A percentile compares a stretch with the other conserved stretches of the same genome.
Evolutionary conservation across 371 early-diverging fungal genomes (phyloP).

Genomic region (Cladochytrium tenue): DNA sequence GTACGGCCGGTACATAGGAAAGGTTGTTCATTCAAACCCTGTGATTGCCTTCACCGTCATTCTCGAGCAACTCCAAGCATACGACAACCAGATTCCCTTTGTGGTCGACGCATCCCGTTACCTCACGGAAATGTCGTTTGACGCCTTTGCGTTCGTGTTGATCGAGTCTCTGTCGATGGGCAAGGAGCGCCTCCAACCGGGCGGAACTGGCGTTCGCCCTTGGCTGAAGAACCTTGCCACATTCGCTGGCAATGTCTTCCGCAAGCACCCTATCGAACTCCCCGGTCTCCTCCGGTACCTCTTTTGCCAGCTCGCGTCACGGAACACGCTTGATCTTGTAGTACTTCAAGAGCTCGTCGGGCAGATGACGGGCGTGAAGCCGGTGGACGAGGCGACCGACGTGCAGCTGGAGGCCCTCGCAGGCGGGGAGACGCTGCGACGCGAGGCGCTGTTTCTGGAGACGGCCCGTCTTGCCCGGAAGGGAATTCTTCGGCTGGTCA

Average conservation of each 20-base stretch:
- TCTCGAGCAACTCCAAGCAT: constrained; percentile 75
- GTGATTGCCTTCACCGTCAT: constrained; percentile 73
- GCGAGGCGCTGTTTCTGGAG: constrained; percentile 49
- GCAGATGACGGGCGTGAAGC: constrained; percentile 73
- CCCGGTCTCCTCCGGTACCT: constrained; percentile 68
- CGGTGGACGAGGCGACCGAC: constrained; percentile 44
- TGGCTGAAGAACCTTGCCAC: constrained; percentile 61
- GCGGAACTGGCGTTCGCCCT: constrained; percentile 51
- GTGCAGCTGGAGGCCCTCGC: constrained; percentile 68
- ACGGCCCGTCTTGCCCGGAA: constrained; percentile 50
- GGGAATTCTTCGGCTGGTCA: constrained; percentile 54
- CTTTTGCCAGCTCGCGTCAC: constrained; percentile 58
- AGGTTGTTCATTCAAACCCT: constrained; percentile 81
- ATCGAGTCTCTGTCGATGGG: constrained; percentile 68
- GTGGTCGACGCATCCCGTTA: constrained; percentile 88
- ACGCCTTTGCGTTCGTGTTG: constrained; percentile 74
- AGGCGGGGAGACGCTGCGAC: constrained; percentile 65
- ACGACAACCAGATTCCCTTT: constrained; percentile 81
- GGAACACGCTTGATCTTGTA: constrained; percentile 54
- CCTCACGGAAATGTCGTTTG: constrained; percentile 79
- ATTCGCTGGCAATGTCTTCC: constrained; percentile 72
- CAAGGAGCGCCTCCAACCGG: constrained; percentile 59
- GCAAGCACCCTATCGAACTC: constrained; percentile 70
- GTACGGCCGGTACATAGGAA: constrained; percentile 81
- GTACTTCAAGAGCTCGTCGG: constrained; percentile 74